Evolutionary conservation across 768 basidiomycete genomes (phyloP).

Genomic region (Tylopilus rubrobrunneus): DNA sequence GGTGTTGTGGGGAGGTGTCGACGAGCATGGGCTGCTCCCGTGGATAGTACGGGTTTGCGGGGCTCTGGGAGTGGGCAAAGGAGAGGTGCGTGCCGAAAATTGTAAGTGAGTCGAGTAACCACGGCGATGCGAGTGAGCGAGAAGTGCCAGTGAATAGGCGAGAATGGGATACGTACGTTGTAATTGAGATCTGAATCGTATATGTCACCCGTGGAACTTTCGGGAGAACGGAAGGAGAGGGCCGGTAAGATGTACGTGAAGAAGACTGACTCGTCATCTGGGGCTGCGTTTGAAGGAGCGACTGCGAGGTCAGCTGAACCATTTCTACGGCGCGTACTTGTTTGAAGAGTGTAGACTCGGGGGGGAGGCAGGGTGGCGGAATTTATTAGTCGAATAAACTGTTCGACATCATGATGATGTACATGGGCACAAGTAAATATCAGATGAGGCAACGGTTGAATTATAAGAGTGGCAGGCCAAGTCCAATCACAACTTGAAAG

Average conservation of each 20-base stretch:
- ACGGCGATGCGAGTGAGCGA: conserved; percentile 7
- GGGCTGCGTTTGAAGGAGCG: conserved; percentile 12
- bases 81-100: conserved; percentile 59
- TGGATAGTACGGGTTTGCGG: conserved; percentile 52
- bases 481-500: too few species aligned
- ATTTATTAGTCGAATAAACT: too few species aligned
- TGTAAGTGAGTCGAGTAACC: conserved; percentile 4
- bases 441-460: too few species aligned
- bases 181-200: conserved; percentile 68
- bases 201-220: conserved; percentile 57
- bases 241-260: conserved; percentile 16
- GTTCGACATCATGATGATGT: too few species aligned
- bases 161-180: conserved; percentile 47
- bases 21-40: conserved; percentile 71
- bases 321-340: conserved; percentile 34
- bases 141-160: not conserved
- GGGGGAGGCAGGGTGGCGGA: too few species aligned
- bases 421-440: too few species aligned
- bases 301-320: conserved; percentile 18
- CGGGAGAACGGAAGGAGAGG: not conserved
- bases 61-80: conserved; percentile 51
- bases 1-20: conserved; percentile 51
- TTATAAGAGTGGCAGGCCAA: too few species aligned
- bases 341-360: too few species aligned
- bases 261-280: conserved; percentile 6